phyloP scores from a whole-genome alignment of 1,284 basidiomycete genomes.

The Meira nashicola region DNA sequence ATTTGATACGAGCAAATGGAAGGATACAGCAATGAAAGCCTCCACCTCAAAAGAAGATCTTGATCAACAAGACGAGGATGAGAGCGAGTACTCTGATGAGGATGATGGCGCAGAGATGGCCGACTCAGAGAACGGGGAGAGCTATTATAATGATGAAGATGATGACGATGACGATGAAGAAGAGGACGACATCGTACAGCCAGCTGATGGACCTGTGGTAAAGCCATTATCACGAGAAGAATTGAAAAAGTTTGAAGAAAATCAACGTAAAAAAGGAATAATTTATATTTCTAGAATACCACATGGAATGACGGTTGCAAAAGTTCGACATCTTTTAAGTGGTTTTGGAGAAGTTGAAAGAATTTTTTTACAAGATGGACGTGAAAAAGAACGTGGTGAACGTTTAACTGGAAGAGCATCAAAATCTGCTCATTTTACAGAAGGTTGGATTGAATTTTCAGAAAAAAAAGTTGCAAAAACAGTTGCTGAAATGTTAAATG shows the following conservation, averaged over 20 bases:
- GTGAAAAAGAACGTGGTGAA: slow-evolving; percentile 14
- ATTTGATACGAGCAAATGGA: slow-evolving; percentile 15
- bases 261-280: slow-evolving; percentile 61
- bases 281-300: slow-evolving; percentile 94
- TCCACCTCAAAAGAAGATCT: neutral
- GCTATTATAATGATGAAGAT: neutral
- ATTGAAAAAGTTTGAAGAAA: slow-evolving; percentile 41
- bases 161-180: slow-evolving; percentile 25
- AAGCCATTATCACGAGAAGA: slow-evolving; percentile 20
- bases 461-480: slow-evolving; percentile 85
- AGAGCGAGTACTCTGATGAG: neutral
- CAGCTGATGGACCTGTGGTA: neutral
- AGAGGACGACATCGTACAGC: slow-evolving; percentile 3
- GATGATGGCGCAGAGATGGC: too few species aligned
- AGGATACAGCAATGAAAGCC: neutral
- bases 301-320: slow-evolving; percentile 96
- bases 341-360: slow-evolving; percentile 49
- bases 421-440: slow-evolving; percentile 76
- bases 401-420: slow-evolving; percentile 57
- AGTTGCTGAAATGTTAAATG: slow-evolving; percentile 92
- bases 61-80: slow-evolving; percentile 6
- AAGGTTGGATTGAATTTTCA: slow-evolving; percentile 97
- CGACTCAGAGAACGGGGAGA: too few species aligned
- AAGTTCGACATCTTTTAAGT: slow-evolving; percentile 70
- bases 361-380: slow-evolving; percentile 47